Evolutionary conservation across 1,284 basidiomycete species (phyloP).

Genomic region (Fistulina hepatica): DNA sequence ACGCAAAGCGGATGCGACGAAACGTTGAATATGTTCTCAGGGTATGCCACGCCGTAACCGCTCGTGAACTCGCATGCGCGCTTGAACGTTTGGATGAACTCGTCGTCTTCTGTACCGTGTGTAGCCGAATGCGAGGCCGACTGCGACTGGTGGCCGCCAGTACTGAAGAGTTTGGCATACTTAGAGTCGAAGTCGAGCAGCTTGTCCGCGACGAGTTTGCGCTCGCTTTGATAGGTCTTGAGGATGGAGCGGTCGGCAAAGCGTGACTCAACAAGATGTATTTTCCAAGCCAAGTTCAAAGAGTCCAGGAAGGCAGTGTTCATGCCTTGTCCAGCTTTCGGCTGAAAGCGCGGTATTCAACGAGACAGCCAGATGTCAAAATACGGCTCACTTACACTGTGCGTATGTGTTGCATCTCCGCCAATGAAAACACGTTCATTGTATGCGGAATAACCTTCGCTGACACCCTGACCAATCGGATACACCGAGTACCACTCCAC

Average conservation of each 20-base stretch:
- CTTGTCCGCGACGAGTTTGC: constrained; percentile 23
- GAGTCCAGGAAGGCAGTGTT: constrained; percentile 41
- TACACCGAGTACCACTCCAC: constrained; percentile 80
- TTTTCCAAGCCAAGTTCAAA: constrained; percentile 21
- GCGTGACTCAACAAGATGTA: constrained; percentile 17
- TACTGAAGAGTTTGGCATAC: too few relatives aligned
- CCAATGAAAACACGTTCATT: constrained; percentile 71
- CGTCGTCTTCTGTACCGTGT: too few relatives aligned
- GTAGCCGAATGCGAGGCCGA: too few relatives aligned
- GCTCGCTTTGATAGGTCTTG: constrained; percentile 20
- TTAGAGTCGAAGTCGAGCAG: too few relatives aligned
- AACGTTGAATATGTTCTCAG: too few relatives aligned
- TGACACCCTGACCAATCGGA: constrained; percentile 67
- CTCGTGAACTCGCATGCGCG: too few relatives aligned
- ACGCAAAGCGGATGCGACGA: too few relatives aligned
- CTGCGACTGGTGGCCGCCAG: too few relatives aligned
- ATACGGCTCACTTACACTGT: constrained; percentile 31
- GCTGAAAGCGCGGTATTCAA: constrained; percentile 22
- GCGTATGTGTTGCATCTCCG: constrained; percentile 76
- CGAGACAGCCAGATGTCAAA: background rate
- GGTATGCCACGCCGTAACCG: too few relatives aligned
- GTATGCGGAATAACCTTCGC: constrained; percentile 47
- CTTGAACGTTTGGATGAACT: too few relatives aligned
- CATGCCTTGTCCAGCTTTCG: constrained; percentile 45
- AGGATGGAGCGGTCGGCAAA: constrained; percentile 16